Base-by-base conservation (phyloP, 768 basidiomycete species). In the Mycena amicta region DNA sequence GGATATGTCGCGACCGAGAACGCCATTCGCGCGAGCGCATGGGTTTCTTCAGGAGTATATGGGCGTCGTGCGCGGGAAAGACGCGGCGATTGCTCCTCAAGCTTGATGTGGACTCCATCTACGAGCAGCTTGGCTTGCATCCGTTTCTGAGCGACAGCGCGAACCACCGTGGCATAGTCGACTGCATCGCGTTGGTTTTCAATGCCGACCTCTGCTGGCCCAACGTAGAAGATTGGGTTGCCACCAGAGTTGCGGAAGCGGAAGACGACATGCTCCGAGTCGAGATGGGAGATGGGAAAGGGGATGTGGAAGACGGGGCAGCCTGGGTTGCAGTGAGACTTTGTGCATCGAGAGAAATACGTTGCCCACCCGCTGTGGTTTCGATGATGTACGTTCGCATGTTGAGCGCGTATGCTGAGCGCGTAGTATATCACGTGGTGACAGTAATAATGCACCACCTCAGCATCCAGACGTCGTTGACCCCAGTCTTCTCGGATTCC, bases 401-500 rank as follows among this genome's bases (percentile, higher is more conserved):
- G 11, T 16, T 33, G 33, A 27, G 27, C n/a, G 37, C 47, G 41
- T 31, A 22, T 25, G 5, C 33, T 37, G 33, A 37, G 11, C 33
- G 33, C 33, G 33, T 37, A n/a, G n/a, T n/a, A n/a, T n/a, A 8
- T 37, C 11, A 37, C 33, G 33, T 18, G 11, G 33, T 37, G 33
- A 37, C 33, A 8, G 33, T 18, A 37, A 8, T 8, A 8, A 58
- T 31, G 31, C 31, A 1, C 22, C 50, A 47, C 39, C 43, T 64
- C 25, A 60, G 55, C 43, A 64, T 64, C 33, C 55, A 49, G 8
- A 63, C 62, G 5, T 13, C 28, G 4, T n/a, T 56, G 2, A 33
- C 57, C 6, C 37, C 28, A 5, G 25, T 72, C 12, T 80, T 77
- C 56, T 74, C 77, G 15, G 81, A 82, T 65, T 70, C 80, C 18